Evolutionary conservation across 192 early-diverging fungal species (phyloP), one percentile per base, ranked within the genome.

Genomic region (Coemansia erecta): DNA sequence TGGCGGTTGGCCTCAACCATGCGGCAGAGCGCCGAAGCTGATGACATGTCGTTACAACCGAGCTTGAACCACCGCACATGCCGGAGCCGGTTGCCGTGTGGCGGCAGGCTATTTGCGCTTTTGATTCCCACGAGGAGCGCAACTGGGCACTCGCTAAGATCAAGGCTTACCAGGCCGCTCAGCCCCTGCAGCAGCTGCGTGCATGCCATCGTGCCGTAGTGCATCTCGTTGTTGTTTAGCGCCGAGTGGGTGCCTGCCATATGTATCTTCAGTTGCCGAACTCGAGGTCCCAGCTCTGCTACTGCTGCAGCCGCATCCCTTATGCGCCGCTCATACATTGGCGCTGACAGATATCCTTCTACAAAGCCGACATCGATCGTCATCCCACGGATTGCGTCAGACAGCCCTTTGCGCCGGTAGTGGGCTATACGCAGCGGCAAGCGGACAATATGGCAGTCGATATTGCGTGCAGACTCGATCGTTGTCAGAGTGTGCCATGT

Each of bases 1-100:
- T 58, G 54, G 9, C 39, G 45, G 59, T 70, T 80, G 55, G 63
- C 52, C 23, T 19, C 45, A 31, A 70, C 64, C 33, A 80, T 40
- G 22, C 39, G 50, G 28, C 26, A 15, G 18, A 80, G 67, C 35
- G 58, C 60, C 11, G 63, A 55, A 1, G 77, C 71, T 13, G 77
- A 80, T 10, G 68, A 65, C 77, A 69, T 60, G 56, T 80, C 77
- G 44, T 80, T 80, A 60, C 70, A 45, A 14, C 77, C 77, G 18
- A 80, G 53, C 14, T 66, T 48, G 42, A 80, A 69, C 77, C 77
- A 80, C 14, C 41, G 60, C 28, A 80, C 59, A 12, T 44, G 53
- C 39, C 56, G 66, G 46, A 80, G 66, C 47, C 42, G 63, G 4
- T 1, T 40, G 6, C 64, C 60, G 41, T 22, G 22, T 22, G 51